Conservation (phyloP, 306 rosid genomes). For the Albizia julibrissin region DNA sequence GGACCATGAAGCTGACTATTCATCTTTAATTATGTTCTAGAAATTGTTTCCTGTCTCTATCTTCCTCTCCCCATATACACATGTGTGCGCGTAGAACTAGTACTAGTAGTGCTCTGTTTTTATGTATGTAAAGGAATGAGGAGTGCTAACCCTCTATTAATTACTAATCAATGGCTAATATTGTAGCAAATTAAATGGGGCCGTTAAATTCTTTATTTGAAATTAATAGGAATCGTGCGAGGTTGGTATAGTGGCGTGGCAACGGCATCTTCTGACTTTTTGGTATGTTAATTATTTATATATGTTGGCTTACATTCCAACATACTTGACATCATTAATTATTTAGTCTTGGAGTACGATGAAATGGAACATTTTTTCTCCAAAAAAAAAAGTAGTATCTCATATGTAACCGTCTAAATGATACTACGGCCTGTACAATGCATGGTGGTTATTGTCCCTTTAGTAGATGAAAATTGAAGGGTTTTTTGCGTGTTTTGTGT, state of each 20-base stretch:
- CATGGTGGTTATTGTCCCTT: slow-evolving; percentile 28
- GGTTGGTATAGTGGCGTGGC: background rate
- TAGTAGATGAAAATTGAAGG: slow-evolving; percentile 2
- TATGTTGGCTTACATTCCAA: background rate
- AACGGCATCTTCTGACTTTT: slow-evolving; percentile 1
- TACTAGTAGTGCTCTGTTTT: background rate
- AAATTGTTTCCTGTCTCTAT: background rate
- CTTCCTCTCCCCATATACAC: background rate
- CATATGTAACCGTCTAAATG: background rate
- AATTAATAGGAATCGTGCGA: background rate
- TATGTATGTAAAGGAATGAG: too few species aligned
- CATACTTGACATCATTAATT: background rate
- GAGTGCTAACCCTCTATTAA: background rate
- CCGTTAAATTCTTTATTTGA: background rate
- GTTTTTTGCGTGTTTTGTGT: slow-evolving; percentile 24
- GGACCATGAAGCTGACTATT: background rate
- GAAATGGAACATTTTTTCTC: background rate
- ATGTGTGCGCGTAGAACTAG: background rate
- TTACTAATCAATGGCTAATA: background rate
- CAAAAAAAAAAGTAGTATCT: background rate
- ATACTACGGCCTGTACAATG: background rate
- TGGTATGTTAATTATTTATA: background rate
- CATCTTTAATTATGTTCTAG: too few species aligned
- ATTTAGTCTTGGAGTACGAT: background rate
- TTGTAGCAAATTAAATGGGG: background rate